phyloP scores from a whole-genome alignment of 2,329 filamentous ascomycete genomes.

The Colletotrichum phormii region DNA sequence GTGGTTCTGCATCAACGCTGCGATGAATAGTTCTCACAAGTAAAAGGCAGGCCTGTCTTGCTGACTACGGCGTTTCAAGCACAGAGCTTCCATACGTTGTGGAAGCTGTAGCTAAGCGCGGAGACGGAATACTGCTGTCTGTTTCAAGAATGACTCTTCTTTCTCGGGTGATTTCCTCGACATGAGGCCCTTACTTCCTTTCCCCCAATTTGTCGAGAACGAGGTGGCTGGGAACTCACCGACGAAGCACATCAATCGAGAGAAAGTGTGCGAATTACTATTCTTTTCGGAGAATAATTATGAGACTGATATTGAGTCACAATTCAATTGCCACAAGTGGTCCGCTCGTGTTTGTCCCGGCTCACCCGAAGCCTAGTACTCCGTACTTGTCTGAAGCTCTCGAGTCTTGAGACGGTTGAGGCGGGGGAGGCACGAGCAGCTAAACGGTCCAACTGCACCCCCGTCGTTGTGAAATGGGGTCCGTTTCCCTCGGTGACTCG shows the following conservation, averaged over 20 bases:
- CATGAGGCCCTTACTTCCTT: neutral
- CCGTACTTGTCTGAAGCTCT: no score
- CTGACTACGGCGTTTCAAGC: neutral
- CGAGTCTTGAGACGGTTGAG: neutral
- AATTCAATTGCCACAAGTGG: neutral
- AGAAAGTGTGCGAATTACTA: neutral
- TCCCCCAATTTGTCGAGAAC: neutral
- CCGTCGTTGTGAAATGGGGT: constrained; percentile 4
- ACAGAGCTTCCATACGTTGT: neutral
- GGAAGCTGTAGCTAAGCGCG: neutral
- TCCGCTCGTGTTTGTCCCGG: neutral
- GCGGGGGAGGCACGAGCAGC: neutral
- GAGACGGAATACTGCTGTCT: neutral
- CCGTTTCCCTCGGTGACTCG: constrained; percentile 31
- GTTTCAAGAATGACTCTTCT: neutral
- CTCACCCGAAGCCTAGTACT: neutral
- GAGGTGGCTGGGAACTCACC: neutral
- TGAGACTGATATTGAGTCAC: neutral
- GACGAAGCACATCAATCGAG: neutral
- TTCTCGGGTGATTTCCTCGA: neutral
- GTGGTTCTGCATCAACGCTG: neutral
- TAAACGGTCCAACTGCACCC: neutral
- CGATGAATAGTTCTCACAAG: neutral
- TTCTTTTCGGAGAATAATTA: neutral
- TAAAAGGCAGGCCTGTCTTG: neutral